These are phyloP conservation scores for Talaromyces thailandensis DNA, from an alignment of 495 filamentous ascomycete genomes.

Conservation along the genomic window DNA sequence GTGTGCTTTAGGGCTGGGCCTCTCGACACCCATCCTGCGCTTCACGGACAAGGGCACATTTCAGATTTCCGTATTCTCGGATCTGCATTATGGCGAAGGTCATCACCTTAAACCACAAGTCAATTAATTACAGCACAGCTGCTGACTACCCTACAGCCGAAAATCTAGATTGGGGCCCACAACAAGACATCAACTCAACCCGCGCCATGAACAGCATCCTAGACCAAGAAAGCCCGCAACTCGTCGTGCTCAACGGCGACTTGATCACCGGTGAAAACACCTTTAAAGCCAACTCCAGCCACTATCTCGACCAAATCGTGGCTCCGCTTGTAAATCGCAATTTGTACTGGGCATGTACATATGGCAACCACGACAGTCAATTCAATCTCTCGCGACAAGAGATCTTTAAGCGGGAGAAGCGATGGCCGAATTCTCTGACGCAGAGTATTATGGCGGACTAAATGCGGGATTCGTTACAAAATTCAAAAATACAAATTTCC, in stretches of 20 bases:
- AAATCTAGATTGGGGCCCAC: constrained; percentile 47
- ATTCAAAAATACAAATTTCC: too few species aligned
- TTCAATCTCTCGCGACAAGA: constrained; percentile 46
- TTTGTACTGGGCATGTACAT: constrained; percentile 57
- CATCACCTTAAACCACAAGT: constrained; percentile 7
- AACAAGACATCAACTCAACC: constrained; percentile 51
- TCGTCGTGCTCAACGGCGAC: constrained; percentile 68
- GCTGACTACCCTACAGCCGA: constrained; percentile 10
- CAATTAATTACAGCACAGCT: not conserved
- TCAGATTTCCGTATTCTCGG: constrained; percentile 52
- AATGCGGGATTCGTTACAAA: too few species aligned
- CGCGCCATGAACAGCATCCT: constrained; percentile 53
- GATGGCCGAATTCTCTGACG: constrained; percentile 46
- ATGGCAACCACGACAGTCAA: constrained; percentile 66
- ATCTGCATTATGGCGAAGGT: constrained; percentile 64
- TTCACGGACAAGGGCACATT: constrained; percentile 30
- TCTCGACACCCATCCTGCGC: not conserved
- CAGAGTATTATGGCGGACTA: too few species aligned
- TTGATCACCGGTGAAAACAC: constrained; percentile 63
- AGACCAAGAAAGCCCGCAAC: constrained; percentile 41
- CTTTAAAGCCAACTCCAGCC: constrained; percentile 44
- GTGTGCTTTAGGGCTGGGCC: not conserved
- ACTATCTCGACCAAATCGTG: constrained; percentile 55
- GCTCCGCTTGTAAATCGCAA: constrained; percentile 41
- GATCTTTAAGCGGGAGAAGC: constrained; percentile 46